Evolutionary conservation across 768 basidiomycete species (phyloP), one percentile per base, ranked within the genome.

Genomic region (Xerocomellus intermedius): DNA sequence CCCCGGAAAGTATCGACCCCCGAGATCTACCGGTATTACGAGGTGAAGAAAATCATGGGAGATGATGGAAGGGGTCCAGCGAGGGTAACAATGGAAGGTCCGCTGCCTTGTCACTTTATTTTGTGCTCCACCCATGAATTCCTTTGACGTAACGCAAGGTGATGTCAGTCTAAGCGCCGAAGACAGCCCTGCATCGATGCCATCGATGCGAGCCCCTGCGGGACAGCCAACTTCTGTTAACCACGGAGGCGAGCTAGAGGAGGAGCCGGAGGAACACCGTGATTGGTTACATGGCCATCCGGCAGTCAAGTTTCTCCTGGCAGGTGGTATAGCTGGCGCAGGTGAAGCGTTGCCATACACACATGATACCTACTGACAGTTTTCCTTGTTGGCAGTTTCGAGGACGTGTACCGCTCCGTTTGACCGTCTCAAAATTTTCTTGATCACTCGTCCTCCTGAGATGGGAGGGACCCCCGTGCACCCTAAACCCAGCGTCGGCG

Each of bases 391-490:
- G 33, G 21, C 64, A 97, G 97, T 98, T 28, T 98, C 96, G 14
- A 82, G 97, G 62, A 91, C 95, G 42, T 94, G 92, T 56, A 99
- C 97, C 0, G 97, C 97, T 7, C 97, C 97, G 1, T 98, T 98
- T 61, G 97, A 99, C 75, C 85, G 97, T 50, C 78, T 99, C 48
- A 99, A 96, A 71, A 82, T 99, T 52, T 98, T 97, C 72, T 80
- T 99, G 54, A 98, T 98, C 58, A 98, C 97, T 24, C 81, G 91
- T 54, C 77, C 87, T 35, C 86, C 86, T 62, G 87, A 91, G 64
- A 79, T 88, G 24, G 82, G 84, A 21, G 86, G 84, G 13, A 64
- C 81, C 19, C 60, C 77, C 6, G 59, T 82, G 35, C 67, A 74
- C 22, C 71, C 76, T 10, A 75, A 74, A 63, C 73, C 79, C 48